phyloP scores from a whole-genome alignment of 768 basidiomycete species.

The Mycena rebaudengoi region DNA sequence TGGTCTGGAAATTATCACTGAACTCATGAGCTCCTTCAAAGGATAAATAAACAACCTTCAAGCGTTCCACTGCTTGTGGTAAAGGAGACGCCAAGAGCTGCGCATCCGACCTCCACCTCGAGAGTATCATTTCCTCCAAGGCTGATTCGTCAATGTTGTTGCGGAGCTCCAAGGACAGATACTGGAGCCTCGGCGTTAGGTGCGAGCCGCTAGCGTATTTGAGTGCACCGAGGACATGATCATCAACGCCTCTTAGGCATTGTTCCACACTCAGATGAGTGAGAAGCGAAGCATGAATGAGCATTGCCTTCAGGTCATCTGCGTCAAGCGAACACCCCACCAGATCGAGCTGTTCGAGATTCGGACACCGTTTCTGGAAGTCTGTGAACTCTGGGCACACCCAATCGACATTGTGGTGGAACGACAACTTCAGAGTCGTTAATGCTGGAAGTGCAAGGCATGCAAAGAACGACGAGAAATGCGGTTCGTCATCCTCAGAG shows the following conservation, averaged over 20 bases:
- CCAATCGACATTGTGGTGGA: not conserved
- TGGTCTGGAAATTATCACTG: too few relatives aligned
- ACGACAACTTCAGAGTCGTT: not conserved
- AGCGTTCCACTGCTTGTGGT: conserved; percentile 8
- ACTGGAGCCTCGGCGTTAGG: conserved; percentile 1
- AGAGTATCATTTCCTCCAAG: conserved; percentile 8
- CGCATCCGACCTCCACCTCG: conserved; percentile 20
- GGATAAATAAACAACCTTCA: not conserved
- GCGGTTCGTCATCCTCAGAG: not conserved
- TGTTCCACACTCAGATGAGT: too few relatives aligned
- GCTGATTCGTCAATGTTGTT: not conserved
- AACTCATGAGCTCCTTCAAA: too few relatives aligned
- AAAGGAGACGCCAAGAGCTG: not conserved
- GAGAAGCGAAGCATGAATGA: conserved; percentile 9
- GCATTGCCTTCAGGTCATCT: not conserved
- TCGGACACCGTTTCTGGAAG: conserved; percentile 10
- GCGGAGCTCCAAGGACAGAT: not conserved
- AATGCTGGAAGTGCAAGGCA: conserved; percentile 8
- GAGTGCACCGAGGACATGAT: too few relatives aligned
- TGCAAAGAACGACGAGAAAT: conserved; percentile 5
- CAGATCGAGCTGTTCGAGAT: not conserved
- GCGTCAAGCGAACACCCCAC: too few relatives aligned
- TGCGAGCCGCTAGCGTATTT: too few relatives aligned
- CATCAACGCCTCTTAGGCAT: too few relatives aligned
- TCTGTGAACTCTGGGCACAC: not conserved